Conservation (phyloP, 306 rosid species). For the Coriaria nepalensis region DNA sequence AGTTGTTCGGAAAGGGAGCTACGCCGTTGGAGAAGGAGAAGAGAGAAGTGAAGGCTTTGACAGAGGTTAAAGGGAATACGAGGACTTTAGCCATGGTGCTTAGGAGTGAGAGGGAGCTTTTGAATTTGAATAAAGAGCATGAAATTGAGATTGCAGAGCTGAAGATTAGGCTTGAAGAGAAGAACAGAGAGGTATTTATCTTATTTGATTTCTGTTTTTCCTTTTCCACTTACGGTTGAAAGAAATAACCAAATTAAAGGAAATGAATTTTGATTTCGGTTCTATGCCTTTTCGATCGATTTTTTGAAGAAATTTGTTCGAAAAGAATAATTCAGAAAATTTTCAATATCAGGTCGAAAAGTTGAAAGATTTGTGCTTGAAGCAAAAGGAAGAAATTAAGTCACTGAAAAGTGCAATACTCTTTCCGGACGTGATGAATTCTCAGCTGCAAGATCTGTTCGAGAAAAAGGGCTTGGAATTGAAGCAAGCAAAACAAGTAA, state of each 20-base stretch:
- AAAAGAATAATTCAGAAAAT: no score
- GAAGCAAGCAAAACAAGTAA: conserved; percentile 76
- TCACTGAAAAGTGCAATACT: conserved; percentile 63
- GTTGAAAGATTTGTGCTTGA: conserved; percentile 86
- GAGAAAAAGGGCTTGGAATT: conserved; percentile 83
- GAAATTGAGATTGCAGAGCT: conserved; percentile 45
- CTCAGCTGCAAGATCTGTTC: conserved; percentile 61
- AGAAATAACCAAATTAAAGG: no score
- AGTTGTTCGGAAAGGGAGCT: conserved; percentile 56
- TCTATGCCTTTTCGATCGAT: no score
- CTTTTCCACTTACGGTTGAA: not conserved
- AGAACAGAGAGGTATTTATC: conserved; percentile 56
- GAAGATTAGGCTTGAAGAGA: conserved; percentile 42
- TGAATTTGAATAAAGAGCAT: conserved; percentile 52
- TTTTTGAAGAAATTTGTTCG: no score
- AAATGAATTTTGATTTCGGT: no score
- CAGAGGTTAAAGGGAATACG: conserved; percentile 79
- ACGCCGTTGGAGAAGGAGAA: conserved; percentile 23
- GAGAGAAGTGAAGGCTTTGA: conserved; percentile 68
- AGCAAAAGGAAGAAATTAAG: conserved; percentile 89
- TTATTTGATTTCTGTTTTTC: not conserved
- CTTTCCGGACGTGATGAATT: conserved; percentile 74
- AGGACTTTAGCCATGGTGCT: conserved; percentile 87
- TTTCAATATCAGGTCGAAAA: conserved; percentile 52
- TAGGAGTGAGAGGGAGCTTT: conserved; percentile 91